These are phyloP conservation scores for Phyllosticta citrichinensis DNA, from an alignment of 2,329 filamentous ascomycete species.

Conservation along the genomic window DNA sequence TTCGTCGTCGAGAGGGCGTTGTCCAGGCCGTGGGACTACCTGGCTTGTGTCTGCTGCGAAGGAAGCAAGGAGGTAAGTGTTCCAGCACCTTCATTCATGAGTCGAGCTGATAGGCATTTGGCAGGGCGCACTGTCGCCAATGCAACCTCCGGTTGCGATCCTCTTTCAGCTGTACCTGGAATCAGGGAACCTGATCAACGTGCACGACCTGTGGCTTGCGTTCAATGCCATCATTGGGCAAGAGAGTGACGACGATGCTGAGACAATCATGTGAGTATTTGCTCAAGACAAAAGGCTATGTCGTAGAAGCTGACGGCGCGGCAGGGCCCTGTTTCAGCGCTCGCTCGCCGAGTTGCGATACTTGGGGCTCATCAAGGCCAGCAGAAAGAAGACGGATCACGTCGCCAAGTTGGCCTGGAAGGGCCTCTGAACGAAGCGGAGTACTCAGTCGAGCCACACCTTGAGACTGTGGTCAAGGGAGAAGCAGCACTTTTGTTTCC, in stretches of 20 bases:
- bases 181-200: conserved; percentile 66
- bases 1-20: conserved; percentile 62
- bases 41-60: conserved; percentile 60
- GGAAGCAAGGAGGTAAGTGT: conserved; percentile 15
- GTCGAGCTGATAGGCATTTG: neutral
- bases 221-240: conserved; percentile 56
- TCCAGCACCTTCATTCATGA: neutral
- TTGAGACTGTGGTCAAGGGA: neutral
- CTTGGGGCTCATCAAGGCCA: conserved; percentile 80
- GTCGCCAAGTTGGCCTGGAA: conserved; percentile 75
- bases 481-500: no score
- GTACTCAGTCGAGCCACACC: neutral
- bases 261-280: conserved; percentile 27
- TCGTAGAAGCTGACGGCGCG: conserved; percentile 8
- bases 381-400: conserved; percentile 86
- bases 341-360: conserved; percentile 75
- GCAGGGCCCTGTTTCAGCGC: conserved; percentile 67
- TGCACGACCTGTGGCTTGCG: conserved; percentile 69
- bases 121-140: conserved; percentile 41
- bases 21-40: conserved; percentile 63
- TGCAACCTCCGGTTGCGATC: conserved; percentile 60
- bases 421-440: conserved; percentile 46
- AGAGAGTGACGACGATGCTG: conserved; percentile 30
- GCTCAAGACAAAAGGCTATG: conserved; percentile 11
- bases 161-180: conserved; percentile 73